phyloP scores from a whole-genome alignment of 371 early-diverging fungal genomes.

The Mucor circinelloides region DNA sequence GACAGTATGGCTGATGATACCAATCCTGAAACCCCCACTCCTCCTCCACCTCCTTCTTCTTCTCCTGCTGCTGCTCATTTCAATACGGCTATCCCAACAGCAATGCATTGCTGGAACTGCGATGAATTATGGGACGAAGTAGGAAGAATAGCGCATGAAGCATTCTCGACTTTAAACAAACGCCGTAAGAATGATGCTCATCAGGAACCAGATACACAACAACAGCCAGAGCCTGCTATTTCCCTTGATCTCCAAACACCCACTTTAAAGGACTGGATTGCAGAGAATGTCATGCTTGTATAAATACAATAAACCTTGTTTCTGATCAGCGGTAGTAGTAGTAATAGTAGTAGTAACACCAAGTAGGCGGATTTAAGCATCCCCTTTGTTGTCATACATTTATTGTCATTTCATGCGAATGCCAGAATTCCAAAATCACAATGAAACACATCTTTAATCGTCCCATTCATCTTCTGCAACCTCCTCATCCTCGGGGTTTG shows the following conservation, averaged over 20 bases:
- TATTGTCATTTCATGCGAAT: too few relatives aligned
- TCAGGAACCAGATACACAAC: neutral
- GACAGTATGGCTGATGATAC: neutral
- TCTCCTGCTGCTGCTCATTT: neutral
- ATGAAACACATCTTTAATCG: conserved; percentile 12
- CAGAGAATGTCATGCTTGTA: conserved; percentile 8
- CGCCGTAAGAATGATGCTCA: neutral
- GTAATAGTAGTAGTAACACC: neutral
- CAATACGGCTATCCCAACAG: neutral
- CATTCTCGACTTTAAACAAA: conserved; percentile 6
- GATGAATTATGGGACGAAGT: conserved; percentile 23
- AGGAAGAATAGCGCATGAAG: conserved; percentile 18
- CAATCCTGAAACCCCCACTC: neutral
- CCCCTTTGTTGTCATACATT: neutral
- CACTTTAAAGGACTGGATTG: conserved; percentile 5
- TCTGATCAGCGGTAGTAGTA: neutral
- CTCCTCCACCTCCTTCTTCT: too few relatives aligned
- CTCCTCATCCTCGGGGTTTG: conserved; percentile 24
- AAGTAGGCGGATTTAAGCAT: neutral
- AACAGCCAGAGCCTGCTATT: neutral
- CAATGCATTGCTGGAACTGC: neutral
- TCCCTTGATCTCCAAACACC: neutral
- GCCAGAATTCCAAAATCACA: neutral
- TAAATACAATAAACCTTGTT: neutral
- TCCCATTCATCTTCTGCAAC: conserved; percentile 36